phyloP scores from a whole-genome alignment of 192 early-diverging fungal genomes.

The Funneliformis mosseae region DNA sequence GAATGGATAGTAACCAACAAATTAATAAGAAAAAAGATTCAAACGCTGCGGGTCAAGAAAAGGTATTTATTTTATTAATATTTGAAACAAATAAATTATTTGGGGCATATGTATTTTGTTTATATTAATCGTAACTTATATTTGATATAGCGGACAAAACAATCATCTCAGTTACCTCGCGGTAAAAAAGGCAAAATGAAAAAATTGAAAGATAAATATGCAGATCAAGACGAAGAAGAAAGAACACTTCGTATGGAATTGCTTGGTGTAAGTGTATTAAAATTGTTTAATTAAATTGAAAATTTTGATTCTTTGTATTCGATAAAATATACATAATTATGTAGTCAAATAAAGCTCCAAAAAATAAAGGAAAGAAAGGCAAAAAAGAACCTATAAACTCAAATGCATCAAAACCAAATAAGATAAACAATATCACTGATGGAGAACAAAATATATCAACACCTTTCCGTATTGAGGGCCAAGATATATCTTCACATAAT shows the following conservation, averaged over 20 bases:
- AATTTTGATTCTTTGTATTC: background rate
- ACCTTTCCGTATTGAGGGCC: background rate
- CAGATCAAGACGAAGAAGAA: conserved; percentile 95
- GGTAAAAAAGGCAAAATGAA: conserved; percentile 88
- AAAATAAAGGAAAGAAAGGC: conserved; percentile 73
- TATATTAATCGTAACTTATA: background rate
- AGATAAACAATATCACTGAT: background rate
- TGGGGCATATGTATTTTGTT: too few relatives aligned
- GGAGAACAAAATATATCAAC: conserved; percentile 35
- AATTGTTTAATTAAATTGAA: background rate
- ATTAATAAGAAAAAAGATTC: conserved; percentile 43
- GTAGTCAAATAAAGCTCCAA: conserved; percentile 67
- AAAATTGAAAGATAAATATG: conserved; percentile 94
- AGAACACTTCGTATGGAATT: conserved; percentile 79
- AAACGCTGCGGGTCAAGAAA: conserved; percentile 37
- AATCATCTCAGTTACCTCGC: conserved; percentile 51
- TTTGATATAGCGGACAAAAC: conserved; percentile 13
- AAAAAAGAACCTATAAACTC: conserved; percentile 61
- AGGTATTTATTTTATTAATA: conserved; percentile 13
- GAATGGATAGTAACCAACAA: conserved; percentile 12
- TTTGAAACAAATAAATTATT: background rate
- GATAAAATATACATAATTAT: conserved; percentile 3
- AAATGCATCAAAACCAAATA: conserved; percentile 35
- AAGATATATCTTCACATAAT: conserved; percentile 34
- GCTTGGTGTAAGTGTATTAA: conserved; percentile 58